Conservation (phyloP, 1,284 basidiomycete genomes). For the Heterobasidion annosum region DNA sequence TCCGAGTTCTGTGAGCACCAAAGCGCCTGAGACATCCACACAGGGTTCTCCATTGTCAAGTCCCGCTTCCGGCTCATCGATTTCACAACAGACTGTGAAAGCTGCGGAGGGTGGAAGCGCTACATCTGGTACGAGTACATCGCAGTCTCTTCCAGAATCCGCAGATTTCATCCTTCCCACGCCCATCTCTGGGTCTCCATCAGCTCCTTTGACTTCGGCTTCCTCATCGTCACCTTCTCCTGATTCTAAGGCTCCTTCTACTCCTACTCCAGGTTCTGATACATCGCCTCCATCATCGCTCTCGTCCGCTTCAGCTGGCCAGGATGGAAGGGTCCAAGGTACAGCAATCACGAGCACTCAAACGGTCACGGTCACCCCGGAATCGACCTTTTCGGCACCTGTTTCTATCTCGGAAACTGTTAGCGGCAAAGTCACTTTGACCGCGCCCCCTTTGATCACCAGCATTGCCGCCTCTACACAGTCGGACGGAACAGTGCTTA, state of each 20-base stretch:
- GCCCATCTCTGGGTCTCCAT: neutral
- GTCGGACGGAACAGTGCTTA: slow-evolving; percentile 30
- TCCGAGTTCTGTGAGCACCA: too few species aligned
- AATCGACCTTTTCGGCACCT: slow-evolving; percentile 33
- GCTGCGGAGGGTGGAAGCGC: too few species aligned
- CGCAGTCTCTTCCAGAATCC: neutral
- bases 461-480: slow-evolving; percentile 33
- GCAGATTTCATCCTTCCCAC: neutral
- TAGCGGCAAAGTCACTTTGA: slow-evolving; percentile 24
- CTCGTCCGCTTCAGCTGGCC: neutral
- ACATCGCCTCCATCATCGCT: slow-evolving; percentile 2
- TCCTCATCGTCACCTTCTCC: neutral
- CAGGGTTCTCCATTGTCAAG: neutral
- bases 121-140: neutral
- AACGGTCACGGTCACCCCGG: slow-evolving; percentile 33
- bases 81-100: neutral
- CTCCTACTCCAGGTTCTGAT: slow-evolving; percentile 1
- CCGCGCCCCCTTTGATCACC: slow-evolving; percentile 36
- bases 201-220: neutral
- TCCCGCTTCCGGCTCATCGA: neutral
- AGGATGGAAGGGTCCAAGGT: neutral
- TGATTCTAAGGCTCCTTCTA: slow-evolving; percentile 1
- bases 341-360: slow-evolving; percentile 20
- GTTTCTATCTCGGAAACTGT: slow-evolving; percentile 32
- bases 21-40: too few species aligned